A percentile compares a stretch with the other conserved stretches of the same genome.
Evolutionary conservation across 2,329 filamentous ascomycete genomes (phyloP).

Genomic region (Colletotrichum endophyticum): DNA sequence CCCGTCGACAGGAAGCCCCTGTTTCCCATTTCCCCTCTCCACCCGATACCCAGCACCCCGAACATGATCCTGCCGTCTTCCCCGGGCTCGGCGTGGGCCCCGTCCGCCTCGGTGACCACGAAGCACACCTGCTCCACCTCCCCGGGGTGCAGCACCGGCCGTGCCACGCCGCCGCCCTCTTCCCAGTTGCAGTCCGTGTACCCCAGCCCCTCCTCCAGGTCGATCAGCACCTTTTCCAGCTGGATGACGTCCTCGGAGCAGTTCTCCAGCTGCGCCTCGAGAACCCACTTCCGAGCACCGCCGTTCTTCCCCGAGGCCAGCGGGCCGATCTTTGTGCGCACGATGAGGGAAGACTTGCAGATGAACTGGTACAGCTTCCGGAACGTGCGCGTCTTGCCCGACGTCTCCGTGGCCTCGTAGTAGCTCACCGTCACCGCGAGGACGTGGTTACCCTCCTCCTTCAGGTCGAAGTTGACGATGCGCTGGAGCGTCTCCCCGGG

Average conservation of each 20-base stretch:
- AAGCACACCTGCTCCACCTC: slow-evolving; percentile 73
- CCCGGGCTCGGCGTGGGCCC: slow-evolving; percentile 53
- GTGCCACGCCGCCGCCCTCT: slow-evolving; percentile 39
- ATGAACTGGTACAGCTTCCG: slow-evolving; percentile 97
- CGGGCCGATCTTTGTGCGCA: slow-evolving; percentile 85
- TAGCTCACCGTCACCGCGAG: slow-evolving; percentile 93
- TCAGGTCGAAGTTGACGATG: slow-evolving; percentile 84
- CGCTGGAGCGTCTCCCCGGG: slow-evolving; percentile 76
- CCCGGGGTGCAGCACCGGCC: slow-evolving; percentile 64
- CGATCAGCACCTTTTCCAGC: slow-evolving; percentile 69
- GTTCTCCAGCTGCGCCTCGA: slow-evolving; percentile 97
- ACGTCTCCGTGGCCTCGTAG: slow-evolving; percentile 80
- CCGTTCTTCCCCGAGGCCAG: slow-evolving; percentile 45
- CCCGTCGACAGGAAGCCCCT: slow-evolving; percentile 87
- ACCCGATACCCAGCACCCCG: slow-evolving; percentile 84
- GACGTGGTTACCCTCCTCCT: slow-evolving; percentile 93
- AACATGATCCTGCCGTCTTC: slow-evolving; percentile 69
- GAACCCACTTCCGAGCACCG: slow-evolving; percentile 61
- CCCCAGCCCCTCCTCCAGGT: slow-evolving; percentile 54
- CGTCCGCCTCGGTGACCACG: slow-evolving; percentile 52
- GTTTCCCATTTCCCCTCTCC: slow-evolving; percentile 90
- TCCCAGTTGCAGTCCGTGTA: slow-evolving; percentile 65
- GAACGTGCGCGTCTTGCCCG: slow-evolving; percentile 80
- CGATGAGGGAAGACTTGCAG: slow-evolving; percentile 86
- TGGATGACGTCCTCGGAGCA: slow-evolving; percentile 83